These are phyloP conservation scores for Physcomitrium patens DNA, from an alignment of 225 moss, liverwort and hornwort genomes.

Conservation along the genomic window DNA sequence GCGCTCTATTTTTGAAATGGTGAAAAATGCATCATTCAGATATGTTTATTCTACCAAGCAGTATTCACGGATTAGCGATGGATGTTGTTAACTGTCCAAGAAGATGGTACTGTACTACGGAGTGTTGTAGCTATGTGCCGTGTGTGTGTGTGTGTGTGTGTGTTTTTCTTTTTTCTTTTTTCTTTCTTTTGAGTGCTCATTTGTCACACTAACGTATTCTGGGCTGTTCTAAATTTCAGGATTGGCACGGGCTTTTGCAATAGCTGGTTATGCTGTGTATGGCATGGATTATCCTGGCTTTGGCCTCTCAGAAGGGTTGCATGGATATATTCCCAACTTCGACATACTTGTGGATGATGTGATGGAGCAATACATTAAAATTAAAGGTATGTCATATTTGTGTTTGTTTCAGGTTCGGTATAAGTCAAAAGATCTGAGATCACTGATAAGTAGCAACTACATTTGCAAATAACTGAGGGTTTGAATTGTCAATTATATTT, in stretches of 20 bases:
- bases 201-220: not conserved
- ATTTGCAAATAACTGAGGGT: not conserved
- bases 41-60: not conserved
- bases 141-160: not conserved
- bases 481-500: not conserved
- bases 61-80: too few relatives aligned
- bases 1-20: not conserved
- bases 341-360: constrained; percentile 81
- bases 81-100: too few relatives aligned
- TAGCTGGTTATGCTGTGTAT: constrained; percentile 77
- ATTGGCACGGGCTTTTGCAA: constrained; percentile 78
- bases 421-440: not conserved
- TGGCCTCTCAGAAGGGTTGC: constrained; percentile 88
- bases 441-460: too few relatives aligned
- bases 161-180: too few relatives aligned
- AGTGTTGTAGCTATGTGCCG: not conserved
- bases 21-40: not conserved
- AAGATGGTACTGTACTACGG: not conserved
- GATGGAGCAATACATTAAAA: constrained; percentile 63
- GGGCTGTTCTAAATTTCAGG: constrained; percentile 43
- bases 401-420: not conserved
- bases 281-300: constrained; percentile 97
- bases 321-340: constrained; percentile 81
- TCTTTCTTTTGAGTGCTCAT: not conserved
- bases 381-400: constrained; percentile 53